Percentiles rank a stretch among this genome's conserved stretches.
Evolutionary conservation across 2,329 filamentous ascomycete species (phyloP).

Genomic region (Colletotrichum lindemuthianum): DNA sequence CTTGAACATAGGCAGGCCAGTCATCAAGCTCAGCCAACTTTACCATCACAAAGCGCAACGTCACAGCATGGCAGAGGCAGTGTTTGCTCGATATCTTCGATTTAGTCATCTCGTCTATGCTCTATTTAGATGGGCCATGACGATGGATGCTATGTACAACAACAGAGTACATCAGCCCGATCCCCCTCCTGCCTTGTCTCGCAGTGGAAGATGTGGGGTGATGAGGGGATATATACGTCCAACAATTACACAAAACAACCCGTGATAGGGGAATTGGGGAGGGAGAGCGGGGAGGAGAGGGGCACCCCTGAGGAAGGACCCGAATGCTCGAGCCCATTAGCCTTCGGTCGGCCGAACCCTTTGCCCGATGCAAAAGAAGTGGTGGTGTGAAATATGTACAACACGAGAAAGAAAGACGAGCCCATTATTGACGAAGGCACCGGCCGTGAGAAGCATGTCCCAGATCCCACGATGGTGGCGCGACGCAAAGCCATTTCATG

Average conservation of each 20-base stretch:
- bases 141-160: conserved; percentile 33
- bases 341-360: no score
- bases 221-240: conserved; percentile 31
- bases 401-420: conserved; percentile 23
- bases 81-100: conserved; percentile 21
- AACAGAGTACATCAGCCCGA: conserved; percentile 20
- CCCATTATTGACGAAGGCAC: conserved; percentile 27
- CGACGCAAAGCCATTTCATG: no score
- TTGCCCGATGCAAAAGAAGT: conserved; percentile 14
- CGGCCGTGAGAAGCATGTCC: conserved; percentile 25
- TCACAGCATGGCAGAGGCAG: not conserved
- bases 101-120: conserved; percentile 32
- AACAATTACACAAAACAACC: conserved; percentile 30
- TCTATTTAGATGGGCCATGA: conserved; percentile 23
- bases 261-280: not conserved
- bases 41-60: not conserved
- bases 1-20: not conserved
- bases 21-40: not conserved
- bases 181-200: conserved; percentile 19
- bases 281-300: not conserved
- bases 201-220: conserved; percentile 26
- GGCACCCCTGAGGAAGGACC: not conserved
- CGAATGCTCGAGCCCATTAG: conserved; percentile 1
- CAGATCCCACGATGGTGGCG: not conserved
- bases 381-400: conserved; percentile 36